These are phyloP conservation scores for Cnidoscolus chayamansa DNA, from an alignment of 441 rosid species.

Conservation along the genomic window DNA sequence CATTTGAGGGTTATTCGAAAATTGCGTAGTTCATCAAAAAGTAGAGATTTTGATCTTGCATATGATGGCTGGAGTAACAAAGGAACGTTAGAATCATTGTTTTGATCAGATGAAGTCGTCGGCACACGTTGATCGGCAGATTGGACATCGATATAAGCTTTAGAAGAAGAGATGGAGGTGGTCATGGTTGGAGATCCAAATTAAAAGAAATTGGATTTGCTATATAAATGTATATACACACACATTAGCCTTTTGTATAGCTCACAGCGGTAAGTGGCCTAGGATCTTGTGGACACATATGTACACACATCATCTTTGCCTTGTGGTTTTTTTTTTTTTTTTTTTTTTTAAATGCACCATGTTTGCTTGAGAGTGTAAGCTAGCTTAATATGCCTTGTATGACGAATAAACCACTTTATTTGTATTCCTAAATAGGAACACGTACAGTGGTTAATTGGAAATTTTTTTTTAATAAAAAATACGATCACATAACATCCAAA, in stretches of 20 bases:
- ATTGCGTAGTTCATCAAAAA: constrained; percentile 41
- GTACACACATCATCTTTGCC: too few species aligned
- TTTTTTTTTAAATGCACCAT: too few species aligned
- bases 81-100: constrained; percentile 18
- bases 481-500: too few species aligned
- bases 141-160: not conserved
- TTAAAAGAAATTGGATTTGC: not conserved
- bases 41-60: constrained; percentile 35
- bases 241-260: not conserved
- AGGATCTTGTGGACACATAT: not conserved
- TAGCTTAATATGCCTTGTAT: not conserved
- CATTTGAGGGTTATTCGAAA: constrained; percentile 57
- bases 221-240: not conserved
- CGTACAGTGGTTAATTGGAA: too few species aligned
- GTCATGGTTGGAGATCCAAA: constrained; percentile 12
- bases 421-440: not conserved
- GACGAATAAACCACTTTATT: not conserved
- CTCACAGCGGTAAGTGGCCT: constrained; percentile 9
- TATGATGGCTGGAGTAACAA: constrained; percentile 44
- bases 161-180: constrained; percentile 12
- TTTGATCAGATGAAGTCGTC: not conserved
- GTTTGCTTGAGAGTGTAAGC: not conserved
- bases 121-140: not conserved
- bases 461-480: too few species aligned
- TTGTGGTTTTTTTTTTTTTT: too few species aligned